Conservation (phyloP, 169 alveolate genomes). For the Eimeria praecox region DNA sequence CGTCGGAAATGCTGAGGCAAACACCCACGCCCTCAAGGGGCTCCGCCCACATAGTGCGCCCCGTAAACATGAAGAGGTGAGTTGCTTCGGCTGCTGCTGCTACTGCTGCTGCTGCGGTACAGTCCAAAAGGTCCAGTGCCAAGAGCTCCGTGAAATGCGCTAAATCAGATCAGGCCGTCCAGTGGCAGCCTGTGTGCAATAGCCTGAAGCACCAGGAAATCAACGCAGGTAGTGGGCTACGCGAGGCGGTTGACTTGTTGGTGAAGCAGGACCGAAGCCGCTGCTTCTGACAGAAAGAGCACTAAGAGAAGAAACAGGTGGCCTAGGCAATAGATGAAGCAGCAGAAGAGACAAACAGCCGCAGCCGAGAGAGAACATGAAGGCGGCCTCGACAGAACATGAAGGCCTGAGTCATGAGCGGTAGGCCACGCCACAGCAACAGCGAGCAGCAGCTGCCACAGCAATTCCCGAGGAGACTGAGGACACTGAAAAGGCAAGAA, state of each 20-base stretch:
- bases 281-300: constrained; percentile 6
- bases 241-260: background rate
- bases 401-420: constrained; percentile 10
- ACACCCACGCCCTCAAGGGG: constrained; percentile 23
- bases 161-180: background rate
- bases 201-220: background rate
- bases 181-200: background rate
- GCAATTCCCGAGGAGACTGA: background rate
- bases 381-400: constrained; percentile 46
- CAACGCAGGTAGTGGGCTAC: background rate
- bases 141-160: background rate
- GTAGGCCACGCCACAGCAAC: constrained; percentile 21
- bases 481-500: constrained; percentile 58
- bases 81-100: constrained; percentile 29
- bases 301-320: background rate
- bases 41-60: constrained; percentile 36
- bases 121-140: constrained; percentile 15
- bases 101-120: background rate
- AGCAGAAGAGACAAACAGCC: constrained; percentile 6
- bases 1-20: constrained; percentile 11
- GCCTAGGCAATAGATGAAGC: background rate
- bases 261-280: constrained; percentile 8
- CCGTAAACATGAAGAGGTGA: background rate
- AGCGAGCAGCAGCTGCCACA: constrained; percentile 7
- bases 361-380: constrained; percentile 30